Base-by-base conservation (phyloP, 140 eudicot species). In the Ambrosia hybrid region DNA sequence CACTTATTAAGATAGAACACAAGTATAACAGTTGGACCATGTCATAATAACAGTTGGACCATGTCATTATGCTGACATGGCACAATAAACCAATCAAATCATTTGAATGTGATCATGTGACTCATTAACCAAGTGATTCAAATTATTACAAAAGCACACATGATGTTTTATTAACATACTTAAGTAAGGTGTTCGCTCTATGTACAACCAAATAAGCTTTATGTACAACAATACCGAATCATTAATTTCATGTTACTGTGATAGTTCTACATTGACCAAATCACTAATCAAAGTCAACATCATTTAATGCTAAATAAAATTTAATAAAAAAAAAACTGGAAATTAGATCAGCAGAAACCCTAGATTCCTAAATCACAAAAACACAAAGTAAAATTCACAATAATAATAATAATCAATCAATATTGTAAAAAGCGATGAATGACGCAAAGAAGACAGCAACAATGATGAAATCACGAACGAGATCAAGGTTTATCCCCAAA, bases 331-430 rank as follows among this genome's bases (percentile, higher is more conserved):
- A n/a, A 55, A 55, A 41, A 55, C 17, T 21, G 9, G 13, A n/a
- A 15, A 46, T 16, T 56, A 30, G 34, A 39, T 52, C 1, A 59
- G 48, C 51, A 78, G 30, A 68, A 82, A 73, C 70, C 83, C 83
- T 59, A 82, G 59, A 56, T 61, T 69, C 71, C 67, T 51, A 62
- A 78, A 71, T 57, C 57, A 0, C 4, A 52, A 39, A 38, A 5
- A 39, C 45, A 39, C 77, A 64, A 15, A 69, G 36, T 12, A 51
- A 49, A 59, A 4, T 62, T 38, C 70, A 15, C 45, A 62, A 68
- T 76, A 70, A 39, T 57, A 8, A n/a, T n/a, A n/a, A n/a, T n/a
- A n/a, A n/a, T n/a, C n/a, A n/a, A 59, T 61, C 45, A 9, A 51
- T 39, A 68, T 9, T 17, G 36, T 36, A 43, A 76, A 68, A 41